Percentiles rank a stretch among this genome's conserved stretches.
phyloP scores from a whole-genome alignment of 106 monocot genomes.

The Dioscorea zingiberensis region DNA sequence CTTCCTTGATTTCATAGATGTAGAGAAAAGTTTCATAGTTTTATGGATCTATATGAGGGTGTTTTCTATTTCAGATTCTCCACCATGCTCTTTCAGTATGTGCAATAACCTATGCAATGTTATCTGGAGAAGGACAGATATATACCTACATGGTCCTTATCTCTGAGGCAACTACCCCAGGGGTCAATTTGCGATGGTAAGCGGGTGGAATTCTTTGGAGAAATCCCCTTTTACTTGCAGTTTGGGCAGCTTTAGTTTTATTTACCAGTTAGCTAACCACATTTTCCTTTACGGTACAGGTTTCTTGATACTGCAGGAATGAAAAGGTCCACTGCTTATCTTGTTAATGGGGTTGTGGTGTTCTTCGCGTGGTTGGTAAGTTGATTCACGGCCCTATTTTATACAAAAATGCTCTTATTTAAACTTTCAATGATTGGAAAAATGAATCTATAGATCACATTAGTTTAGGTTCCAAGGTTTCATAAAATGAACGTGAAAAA shows the following conservation, averaged over 20 bases:
- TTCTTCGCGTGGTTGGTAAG: conserved; percentile 93
- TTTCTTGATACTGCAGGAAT: conserved; percentile 82
- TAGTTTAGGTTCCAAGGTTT: too few relatives aligned
- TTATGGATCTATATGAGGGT: background rate
- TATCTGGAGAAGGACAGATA: conserved; percentile 58
- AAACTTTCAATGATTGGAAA: too few relatives aligned
- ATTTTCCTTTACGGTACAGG: conserved; percentile 37
- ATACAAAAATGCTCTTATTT: too few relatives aligned
- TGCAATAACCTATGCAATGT: conserved; percentile 50
- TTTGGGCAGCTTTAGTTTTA: background rate
- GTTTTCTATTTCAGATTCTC: conserved; percentile 42
- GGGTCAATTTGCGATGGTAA: conserved; percentile 84
- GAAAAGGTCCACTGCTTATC: conserved; percentile 76
- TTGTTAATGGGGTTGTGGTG: conserved; percentile 70
- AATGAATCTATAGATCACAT: too few relatives aligned
- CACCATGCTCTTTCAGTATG: conserved; percentile 59
- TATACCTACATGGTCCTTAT: conserved; percentile 75
- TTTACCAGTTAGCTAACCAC: background rate
- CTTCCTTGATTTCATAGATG: background rate
- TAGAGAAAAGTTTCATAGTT: background rate
- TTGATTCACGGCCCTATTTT: background rate
- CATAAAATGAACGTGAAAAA: too few relatives aligned
- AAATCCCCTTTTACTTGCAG: background rate
- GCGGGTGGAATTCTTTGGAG: background rate
- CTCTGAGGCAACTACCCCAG: conserved; percentile 73